A percentile compares a stretch with the other conserved stretches of the same genome.
These are phyloP conservation scores for Polyplosphaeria fusca DNA, from an alignment of 495 filamentous ascomycete species.

Conservation along the genomic window DNA sequence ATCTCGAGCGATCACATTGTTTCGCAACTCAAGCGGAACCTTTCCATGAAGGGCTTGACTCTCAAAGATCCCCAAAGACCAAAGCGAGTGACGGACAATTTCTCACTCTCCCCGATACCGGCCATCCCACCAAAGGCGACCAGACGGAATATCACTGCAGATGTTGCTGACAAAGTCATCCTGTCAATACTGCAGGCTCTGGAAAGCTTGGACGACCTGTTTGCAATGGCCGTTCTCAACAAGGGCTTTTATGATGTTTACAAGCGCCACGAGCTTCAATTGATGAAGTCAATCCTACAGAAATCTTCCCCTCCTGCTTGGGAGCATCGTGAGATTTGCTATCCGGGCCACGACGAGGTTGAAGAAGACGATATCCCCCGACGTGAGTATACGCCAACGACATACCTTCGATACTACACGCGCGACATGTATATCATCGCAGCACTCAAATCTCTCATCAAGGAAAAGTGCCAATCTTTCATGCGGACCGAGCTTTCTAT, in stretches of 20 bases:
- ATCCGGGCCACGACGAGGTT: conserved; percentile 51
- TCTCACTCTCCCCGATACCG: conserved; percentile 26
- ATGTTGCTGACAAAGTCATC: conserved; percentile 50
- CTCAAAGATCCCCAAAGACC: conserved; percentile 16
- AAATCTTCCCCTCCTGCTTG: conserved; percentile 61
- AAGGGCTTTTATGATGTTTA: conserved; percentile 59
- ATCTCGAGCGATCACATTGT: conserved; percentile 26
- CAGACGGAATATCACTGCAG: conserved; percentile 39
- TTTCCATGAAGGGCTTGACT: conserved; percentile 12
- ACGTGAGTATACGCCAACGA: conserved; percentile 54
- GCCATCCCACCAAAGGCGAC: conserved; percentile 1
- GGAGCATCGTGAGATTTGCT: conserved; percentile 63
- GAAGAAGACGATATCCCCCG: conserved; percentile 47
- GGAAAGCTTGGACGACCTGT: conserved; percentile 56
- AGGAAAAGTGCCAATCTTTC: conserved; percentile 57
- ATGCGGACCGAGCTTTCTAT: conserved; percentile 56
- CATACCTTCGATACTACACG: conserved; percentile 56
- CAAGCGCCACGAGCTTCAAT: conserved; percentile 56
- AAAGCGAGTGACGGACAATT: conserved; percentile 18
- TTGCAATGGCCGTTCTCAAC: conserved; percentile 55
- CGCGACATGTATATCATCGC: conserved; percentile 59
- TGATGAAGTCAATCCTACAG: conserved; percentile 55
- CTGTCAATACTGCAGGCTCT: conserved; percentile 51
- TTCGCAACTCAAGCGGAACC: conserved; percentile 13
- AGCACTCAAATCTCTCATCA: conserved; percentile 57